Percentiles rank a stretch among this genome's conserved stretches.
Conservation (phyloP, 306 rosid genomes). For the Lathyrus aphaca region DNA sequence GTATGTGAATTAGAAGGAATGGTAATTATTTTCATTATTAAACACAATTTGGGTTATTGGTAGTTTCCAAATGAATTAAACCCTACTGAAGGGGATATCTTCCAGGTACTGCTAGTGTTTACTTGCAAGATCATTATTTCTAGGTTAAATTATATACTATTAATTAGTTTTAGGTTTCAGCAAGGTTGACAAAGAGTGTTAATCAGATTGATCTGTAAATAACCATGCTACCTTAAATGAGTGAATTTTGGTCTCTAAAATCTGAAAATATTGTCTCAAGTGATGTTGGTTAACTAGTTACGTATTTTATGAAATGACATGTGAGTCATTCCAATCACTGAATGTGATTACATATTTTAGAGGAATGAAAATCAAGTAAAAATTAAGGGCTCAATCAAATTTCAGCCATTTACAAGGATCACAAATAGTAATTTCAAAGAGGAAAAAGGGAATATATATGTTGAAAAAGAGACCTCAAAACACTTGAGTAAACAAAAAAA, state of each 20-base stretch:
- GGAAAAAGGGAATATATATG: conserved; percentile 16
- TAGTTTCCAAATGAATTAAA: background rate
- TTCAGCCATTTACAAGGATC: background rate
- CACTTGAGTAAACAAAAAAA: conserved; percentile 22
- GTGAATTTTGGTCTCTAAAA: background rate
- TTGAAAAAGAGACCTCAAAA: conserved; percentile 13
- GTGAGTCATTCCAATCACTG: background rate
- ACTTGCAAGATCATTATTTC: background rate
- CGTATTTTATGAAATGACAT: background rate
- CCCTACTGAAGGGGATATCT: background rate
- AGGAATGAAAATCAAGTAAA: background rate
- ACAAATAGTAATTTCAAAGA: background rate
- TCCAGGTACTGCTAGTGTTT: background rate
- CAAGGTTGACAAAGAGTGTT: background rate
- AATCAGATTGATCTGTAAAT: background rate
- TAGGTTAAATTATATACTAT: background rate
- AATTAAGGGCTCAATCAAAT: background rate
- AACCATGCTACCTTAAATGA: background rate
- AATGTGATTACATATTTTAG: background rate
- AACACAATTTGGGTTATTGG: conserved; percentile 4
- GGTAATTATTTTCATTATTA: conserved; percentile 17
- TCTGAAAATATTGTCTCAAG: background rate
- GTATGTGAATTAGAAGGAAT: conserved; percentile 20
- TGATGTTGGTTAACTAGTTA: background rate
- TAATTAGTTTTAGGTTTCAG: background rate